These are phyloP conservation scores for Globisporangium camurandrum DNA, from an alignment of 352 stramenopile species.

Conservation along the genomic window DNA sequence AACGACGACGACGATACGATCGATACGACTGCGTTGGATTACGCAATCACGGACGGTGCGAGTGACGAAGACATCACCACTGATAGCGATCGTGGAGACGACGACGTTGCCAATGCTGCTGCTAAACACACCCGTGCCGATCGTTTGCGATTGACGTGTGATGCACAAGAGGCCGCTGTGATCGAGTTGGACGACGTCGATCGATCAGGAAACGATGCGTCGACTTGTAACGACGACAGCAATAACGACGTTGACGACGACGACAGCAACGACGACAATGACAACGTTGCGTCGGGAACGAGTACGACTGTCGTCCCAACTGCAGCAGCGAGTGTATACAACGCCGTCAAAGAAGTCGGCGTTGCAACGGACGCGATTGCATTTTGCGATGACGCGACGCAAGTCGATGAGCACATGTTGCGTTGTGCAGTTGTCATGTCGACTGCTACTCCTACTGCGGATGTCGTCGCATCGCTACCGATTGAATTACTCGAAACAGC, in stretches of 20 bases:
- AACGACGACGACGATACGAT: background rate
- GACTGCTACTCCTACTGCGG: background rate
- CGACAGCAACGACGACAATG: background rate
- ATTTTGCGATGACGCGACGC: background rate
- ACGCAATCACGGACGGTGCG: background rate
- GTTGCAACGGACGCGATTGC: background rate
- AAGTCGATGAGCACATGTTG: slow-evolving; percentile 1
- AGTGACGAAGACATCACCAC: no score
- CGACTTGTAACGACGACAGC: background rate
- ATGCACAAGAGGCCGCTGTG: no score
- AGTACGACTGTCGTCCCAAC: background rate
- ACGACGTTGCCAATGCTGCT: no score
- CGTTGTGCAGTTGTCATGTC: no score
- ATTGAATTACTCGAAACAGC: no score
- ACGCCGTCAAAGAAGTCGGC: background rate
- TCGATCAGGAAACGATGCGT: no score
- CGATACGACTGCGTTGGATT: background rate
- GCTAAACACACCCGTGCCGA: no score
- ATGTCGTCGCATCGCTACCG: no score
- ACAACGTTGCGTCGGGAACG: background rate
- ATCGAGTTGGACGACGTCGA: no score
- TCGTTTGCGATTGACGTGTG: no score
- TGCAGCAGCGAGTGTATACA: no score
- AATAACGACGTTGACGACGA: background rate
- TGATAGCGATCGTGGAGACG: no score